Conservation (phyloP, 441 rosid genomes). For the Populus tomentosa region DNA sequence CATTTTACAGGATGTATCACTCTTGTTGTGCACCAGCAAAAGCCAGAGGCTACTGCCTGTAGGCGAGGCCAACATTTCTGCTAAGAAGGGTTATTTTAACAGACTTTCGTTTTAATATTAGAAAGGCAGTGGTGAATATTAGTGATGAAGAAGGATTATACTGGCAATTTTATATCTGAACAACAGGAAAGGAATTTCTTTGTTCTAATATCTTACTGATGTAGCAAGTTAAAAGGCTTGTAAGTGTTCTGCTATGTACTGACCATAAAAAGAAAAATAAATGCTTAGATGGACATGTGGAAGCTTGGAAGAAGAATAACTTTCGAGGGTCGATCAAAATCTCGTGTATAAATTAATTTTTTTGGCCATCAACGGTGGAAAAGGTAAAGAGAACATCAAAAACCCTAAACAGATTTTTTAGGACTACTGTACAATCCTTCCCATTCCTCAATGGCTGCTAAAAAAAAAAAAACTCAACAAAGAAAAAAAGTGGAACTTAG, state of each 20-base stretch:
- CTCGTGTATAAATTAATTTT: constrained; percentile 17
- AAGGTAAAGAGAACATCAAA: constrained; percentile 4
- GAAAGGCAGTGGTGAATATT: background rate
- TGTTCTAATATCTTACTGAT: background rate
- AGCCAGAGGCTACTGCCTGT: background rate
- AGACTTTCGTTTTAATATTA: too few species aligned
- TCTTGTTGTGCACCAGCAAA: too few species aligned
- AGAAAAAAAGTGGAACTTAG: constrained; percentile 7
- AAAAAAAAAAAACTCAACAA: constrained; percentile 13
- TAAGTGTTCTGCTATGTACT: background rate
- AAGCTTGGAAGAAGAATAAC: constrained; percentile 1
- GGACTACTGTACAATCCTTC: constrained; percentile 34
- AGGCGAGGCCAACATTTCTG: too few species aligned
- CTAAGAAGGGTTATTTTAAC: too few species aligned
- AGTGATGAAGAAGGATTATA: too few species aligned
- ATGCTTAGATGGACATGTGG: background rate
- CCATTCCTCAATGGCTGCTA: constrained; percentile 25
- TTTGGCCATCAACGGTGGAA: constrained; percentile 15
- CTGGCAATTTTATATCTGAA: background rate
- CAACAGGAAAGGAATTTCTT: background rate
- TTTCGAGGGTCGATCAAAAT: constrained; percentile 7
- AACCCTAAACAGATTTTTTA: constrained; percentile 27
- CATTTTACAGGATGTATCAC: background rate
- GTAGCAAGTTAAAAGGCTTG: background rate
- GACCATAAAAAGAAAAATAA: background rate